Conservation (phyloP, 2,329 filamentous ascomycete genomes). For the Apiospora arundinis region DNA sequence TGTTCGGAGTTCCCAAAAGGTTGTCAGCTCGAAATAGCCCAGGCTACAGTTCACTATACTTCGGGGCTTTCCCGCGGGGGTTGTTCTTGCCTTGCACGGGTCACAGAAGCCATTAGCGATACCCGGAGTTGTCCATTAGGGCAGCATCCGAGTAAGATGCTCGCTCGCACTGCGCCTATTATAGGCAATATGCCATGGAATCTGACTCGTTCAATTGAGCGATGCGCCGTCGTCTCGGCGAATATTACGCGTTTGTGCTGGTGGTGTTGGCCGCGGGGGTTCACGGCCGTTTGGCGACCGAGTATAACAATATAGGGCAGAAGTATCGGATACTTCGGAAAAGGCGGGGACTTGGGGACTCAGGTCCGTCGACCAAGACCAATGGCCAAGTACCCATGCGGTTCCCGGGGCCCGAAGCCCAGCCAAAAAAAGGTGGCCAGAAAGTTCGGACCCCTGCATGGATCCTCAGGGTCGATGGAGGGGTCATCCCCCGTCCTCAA, state of each 20-base stretch:
- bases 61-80: not conserved
- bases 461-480: conserved; percentile 26
- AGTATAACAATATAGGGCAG: not conserved
- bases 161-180: not conserved
- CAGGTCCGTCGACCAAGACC: conserved; percentile 16
- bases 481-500: conserved; percentile 18
- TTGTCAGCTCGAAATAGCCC: not conserved
- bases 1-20: not conserved
- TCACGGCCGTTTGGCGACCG: not conserved
- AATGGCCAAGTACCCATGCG: conserved; percentile 12
- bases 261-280: not conserved
- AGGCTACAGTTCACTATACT: not conserved
- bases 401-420: conserved; percentile 15
- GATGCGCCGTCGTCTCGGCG: not conserved
- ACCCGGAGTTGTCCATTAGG: not conserved
- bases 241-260: not conserved
- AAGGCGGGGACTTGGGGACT: conserved; percentile 7
- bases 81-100: not conserved
- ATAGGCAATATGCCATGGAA: not conserved
- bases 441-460: conserved; percentile 22
- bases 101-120: not conserved
- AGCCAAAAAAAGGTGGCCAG: not conserved
- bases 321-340: conserved; percentile 17
- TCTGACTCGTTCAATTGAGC: conserved; percentile 16
- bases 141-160: not conserved